Base-by-base conservation (phyloP, 1,139 yeast genomes). In the Kodamaea derodonti region DNA sequence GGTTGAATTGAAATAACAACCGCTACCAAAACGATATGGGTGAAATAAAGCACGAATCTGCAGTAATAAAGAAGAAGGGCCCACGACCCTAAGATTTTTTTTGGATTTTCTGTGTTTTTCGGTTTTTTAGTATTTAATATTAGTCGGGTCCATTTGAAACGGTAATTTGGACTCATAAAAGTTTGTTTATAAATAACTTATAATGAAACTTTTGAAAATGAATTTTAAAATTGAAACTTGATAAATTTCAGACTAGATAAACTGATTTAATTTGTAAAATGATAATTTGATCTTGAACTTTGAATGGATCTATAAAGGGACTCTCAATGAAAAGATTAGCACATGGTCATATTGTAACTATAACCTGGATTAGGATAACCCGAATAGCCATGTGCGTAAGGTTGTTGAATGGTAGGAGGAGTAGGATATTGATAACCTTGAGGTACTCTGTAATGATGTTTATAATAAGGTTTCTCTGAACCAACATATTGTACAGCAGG, bases 301-400 rank as follows among this genome's bases (percentile, higher is more conserved):
- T 18, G 22, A 18, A 9, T 18, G 22, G 9, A 18, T 18, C 22
- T 18, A 18, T 18, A 18, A n/a, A n/a, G n/a, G 22, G 9, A 18
- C 22, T 18, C 22, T 18, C 22, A 18, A 18, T 18, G 9, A 18
- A 18, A 7, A 10, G 12, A 15, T 42, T 48, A 61, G 43, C 66
- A 62, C 18, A 63, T 51, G 29, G 66, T 62, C 60, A 61, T 55
- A 46, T 56, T 58, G 36, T 54, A 60, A 24, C 54, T 51, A 45
- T 61, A 64, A 45, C 62, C 65, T 14, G 71, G 70, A 39, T 65
- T 65, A 18, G 65, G 47, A 41, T 63, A 65, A n/a, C 70, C 69
- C 29, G 61, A 64, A 43, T 54, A 61, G 37, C 49, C 51, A 23
- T 30, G 11, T 25, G 30, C 10, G 17, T 27, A 27, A 16, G 20